These are phyloP conservation scores for Orobanche coerulescens DNA, from an alignment of 257 asterid species.

Conservation along the genomic window DNA sequence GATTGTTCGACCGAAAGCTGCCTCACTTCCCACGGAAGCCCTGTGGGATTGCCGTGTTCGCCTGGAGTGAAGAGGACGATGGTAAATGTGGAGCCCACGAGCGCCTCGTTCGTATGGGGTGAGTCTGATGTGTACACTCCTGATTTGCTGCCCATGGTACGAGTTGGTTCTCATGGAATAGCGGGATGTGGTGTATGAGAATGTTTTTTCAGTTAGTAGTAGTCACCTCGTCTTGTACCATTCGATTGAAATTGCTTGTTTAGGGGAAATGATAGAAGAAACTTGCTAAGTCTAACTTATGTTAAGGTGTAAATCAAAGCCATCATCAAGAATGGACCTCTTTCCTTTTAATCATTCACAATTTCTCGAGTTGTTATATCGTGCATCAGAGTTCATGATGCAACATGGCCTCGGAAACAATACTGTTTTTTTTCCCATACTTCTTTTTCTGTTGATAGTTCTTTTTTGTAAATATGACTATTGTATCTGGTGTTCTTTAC, in stretches of 20 bases:
- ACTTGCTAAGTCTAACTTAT: slow-evolving; percentile 25
- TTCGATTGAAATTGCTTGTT: slow-evolving; percentile 21
- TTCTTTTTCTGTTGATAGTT: too few relatives aligned
- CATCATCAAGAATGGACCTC: slow-evolving; percentile 24
- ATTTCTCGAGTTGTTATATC: not conserved
- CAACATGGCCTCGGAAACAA: too few relatives aligned
- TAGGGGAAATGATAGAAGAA: slow-evolving; percentile 22
- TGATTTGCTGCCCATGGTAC: slow-evolving; percentile 31
- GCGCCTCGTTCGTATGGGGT: slow-evolving; percentile 41
- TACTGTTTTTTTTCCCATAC: too few relatives aligned
- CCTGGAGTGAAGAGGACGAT: slow-evolving; percentile 40
- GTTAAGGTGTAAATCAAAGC: slow-evolving; percentile 31
- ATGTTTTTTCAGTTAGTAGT: not conserved
- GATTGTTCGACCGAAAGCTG: slow-evolving; percentile 77
- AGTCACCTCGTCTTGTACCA: slow-evolving; percentile 7
- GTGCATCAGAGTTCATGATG: too few relatives aligned
- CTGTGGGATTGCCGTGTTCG: slow-evolving; percentile 47
- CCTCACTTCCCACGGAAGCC: slow-evolving; percentile 70
- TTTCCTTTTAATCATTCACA: slow-evolving; percentile 5
- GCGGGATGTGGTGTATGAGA: slow-evolving; percentile 35
- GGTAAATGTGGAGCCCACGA: slow-evolving; percentile 40
- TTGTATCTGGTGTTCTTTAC: too few relatives aligned
- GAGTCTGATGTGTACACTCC: slow-evolving; percentile 41
- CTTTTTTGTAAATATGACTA: too few relatives aligned
- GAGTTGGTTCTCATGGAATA: slow-evolving; percentile 35